Base-by-base conservation (phyloP, 768 basidiomycete genomes). In the Lactifluus subvellereus region DNA sequence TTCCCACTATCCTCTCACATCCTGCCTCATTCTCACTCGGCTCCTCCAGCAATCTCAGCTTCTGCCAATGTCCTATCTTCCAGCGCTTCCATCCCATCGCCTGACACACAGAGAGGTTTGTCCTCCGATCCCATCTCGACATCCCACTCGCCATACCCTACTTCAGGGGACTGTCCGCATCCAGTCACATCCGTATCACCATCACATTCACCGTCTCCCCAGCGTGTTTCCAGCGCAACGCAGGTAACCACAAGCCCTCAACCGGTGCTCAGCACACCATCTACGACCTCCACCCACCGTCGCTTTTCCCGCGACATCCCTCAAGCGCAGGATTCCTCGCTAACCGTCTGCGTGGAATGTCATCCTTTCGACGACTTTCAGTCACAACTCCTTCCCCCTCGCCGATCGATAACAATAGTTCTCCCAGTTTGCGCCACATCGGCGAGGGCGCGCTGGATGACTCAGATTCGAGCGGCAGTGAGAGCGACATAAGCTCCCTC, bases 401-500 rank as follows among this genome's bases (percentile, higher is more conserved):
- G 0, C 71, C 69, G 42, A 74, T 72, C 55, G 76, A 76, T 38
- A 75, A 67, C 51, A 71, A 72, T 3, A 76, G 72, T 48, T 71
- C 63, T 13, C 47, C 61, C 10, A 88, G 82, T 62, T 74, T 83
- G 37, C 76, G 82, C 1, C 84, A 89, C 68, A 82, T 86, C 11
- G 89, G 89, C 4, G 90, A 91, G 69, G 88, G 89, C 32, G 87
- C 86, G 1, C 73, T 92, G 4, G 86, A 88, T 61, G 88, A 90
- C 69, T 90, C 88, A 0, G 89, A 90, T 74, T 88, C 88, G 1
- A 81, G 80, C 1, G 68, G 70, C 33, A 72, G 72, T 60, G 77
- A 70, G 47, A 73, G 71, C 7, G 66, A 65, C 37, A 30, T 66
- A 32, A 65, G 59, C 13, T 59, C 54, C 30, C 50, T 58, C 20